These are phyloP conservation scores for Malbranchea zuffiana DNA, from an alignment of 2,329 filamentous ascomycete species.

Conservation along the genomic window DNA sequence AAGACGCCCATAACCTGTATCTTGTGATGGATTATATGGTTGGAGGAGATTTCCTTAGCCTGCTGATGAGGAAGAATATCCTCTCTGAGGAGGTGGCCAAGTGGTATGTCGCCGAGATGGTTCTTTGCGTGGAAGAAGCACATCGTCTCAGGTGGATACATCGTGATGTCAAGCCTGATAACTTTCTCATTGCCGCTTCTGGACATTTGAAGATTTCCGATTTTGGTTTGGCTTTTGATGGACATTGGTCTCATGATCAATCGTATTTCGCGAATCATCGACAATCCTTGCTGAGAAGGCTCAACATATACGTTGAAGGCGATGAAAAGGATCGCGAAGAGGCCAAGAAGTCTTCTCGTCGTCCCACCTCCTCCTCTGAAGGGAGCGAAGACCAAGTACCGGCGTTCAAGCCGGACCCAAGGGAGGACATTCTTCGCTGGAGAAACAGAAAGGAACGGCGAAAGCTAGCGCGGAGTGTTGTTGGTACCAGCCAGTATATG, in stretches of 20 bases:
- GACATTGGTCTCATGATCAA: conserved; percentile 87
- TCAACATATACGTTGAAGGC: conserved; percentile 62
- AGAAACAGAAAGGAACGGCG: conserved; percentile 59
- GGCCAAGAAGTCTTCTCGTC: conserved; percentile 18
- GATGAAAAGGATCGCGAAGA: conserved; percentile 56
- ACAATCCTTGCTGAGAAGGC: conserved; percentile 63
- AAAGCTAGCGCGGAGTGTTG: conserved; percentile 68
- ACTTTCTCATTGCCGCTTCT: conserved; percentile 79
- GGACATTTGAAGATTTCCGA: conserved; percentile 94
- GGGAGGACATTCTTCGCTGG: conserved; percentile 54
- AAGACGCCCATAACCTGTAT: conserved; percentile 74
- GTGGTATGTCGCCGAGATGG: conserved; percentile 93
- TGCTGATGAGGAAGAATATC: conserved; percentile 75
- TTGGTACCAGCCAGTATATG: conserved; percentile 97
- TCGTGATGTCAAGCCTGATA: conserved; percentile 92
- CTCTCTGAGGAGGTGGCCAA: conserved; percentile 66
- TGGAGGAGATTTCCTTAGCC: conserved; percentile 81
- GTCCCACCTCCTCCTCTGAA: not conserved
- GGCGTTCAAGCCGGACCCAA: conserved; percentile 23
- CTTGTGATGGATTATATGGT: conserved; percentile 98
- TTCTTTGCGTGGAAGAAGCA: conserved; percentile 84
- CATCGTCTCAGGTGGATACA: conserved; percentile 86
- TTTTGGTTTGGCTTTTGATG: conserved; percentile 90
- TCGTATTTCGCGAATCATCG: conserved; percentile 76
- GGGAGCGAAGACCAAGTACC: conserved; percentile 1